Evolutionary conservation across 768 basidiomycete genomes (phyloP).

Genomic region (Tephrocybe rancida): DNA sequence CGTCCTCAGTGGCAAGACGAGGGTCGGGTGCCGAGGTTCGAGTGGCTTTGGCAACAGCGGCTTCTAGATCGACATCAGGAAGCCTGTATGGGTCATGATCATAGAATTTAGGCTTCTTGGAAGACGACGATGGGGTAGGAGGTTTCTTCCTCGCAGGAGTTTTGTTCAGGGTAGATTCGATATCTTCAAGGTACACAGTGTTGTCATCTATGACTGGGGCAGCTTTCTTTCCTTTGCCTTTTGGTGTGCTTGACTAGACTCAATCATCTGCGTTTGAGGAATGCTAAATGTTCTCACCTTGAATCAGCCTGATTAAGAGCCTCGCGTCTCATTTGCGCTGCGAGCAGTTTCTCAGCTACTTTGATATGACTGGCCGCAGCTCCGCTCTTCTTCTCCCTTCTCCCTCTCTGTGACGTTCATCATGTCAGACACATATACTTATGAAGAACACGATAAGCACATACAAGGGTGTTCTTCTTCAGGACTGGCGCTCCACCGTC

Average conservation of each 20-base stretch:
- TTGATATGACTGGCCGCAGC: conserved; percentile 85
- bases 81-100: conserved; percentile 94
- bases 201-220: conserved; percentile 60
- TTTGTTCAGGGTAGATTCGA: conserved; percentile 55
- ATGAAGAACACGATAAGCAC: conserved; percentile 24
- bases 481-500: conserved; percentile 94
- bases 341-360: conserved; percentile 89
- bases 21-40: conserved; percentile 74
- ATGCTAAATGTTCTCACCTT: background rate
- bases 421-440: background rate
- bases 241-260: conserved; percentile 21
- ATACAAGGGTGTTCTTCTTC: conserved; percentile 87
- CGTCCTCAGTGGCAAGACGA: conserved; percentile 94
- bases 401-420: conserved; percentile 59
- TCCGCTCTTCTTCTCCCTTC: conserved; percentile 90
- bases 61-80: conserved; percentile 78
- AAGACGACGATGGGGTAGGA: conserved; percentile 48
- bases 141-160: conserved; percentile 48
- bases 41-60: conserved; percentile 62
- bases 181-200: conserved; percentile 88
- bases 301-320: conserved; percentile 56
- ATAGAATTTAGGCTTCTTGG: conserved; percentile 63
- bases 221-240: conserved; percentile 50
- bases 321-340: conserved; percentile 90
- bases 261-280: background rate